Evolutionary conservation across 768 basidiomycete genomes (phyloP).

Genomic region (Phaeolepiota aurea): DNA sequence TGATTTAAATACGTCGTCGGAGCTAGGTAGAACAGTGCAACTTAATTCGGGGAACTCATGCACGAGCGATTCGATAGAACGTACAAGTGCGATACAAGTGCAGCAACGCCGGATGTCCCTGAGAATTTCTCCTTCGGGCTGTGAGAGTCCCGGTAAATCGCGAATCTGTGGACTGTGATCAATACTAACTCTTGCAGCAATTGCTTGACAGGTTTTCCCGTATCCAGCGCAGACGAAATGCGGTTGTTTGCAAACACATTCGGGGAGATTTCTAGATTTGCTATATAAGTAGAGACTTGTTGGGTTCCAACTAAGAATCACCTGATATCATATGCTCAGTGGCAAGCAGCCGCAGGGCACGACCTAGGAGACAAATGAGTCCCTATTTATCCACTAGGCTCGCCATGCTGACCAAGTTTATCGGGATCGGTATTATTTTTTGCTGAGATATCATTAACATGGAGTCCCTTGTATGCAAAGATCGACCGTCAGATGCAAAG

Average conservation of each 20-base stretch:
- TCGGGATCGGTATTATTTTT: background rate
- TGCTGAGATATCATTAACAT: background rate
- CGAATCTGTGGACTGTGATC: background rate
- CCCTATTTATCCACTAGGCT: no score
- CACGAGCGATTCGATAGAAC: background rate
- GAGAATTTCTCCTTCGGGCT: conserved; percentile 13
- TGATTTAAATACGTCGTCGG: conserved; percentile 14
- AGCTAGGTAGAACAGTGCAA: conserved; percentile 5
- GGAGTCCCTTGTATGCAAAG: no score
- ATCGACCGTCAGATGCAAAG: no score
- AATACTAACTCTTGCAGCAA: conserved; percentile 18
- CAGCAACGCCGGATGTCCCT: conserved; percentile 9
- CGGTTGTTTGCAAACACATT: conserved; percentile 27
- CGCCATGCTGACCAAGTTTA: background rate
- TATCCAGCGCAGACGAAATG: conserved; percentile 21
- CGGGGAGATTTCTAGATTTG: conserved; percentile 18
- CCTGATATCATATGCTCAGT: background rate
- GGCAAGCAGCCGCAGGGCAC: background rate
- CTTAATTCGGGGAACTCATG: no score
- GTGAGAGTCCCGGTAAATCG: background rate
- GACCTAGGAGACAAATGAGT: background rate
- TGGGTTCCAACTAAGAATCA: no score
- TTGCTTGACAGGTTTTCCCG: conserved; percentile 15
- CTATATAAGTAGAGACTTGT: no score
- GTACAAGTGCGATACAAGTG: conserved; percentile 11